Base-by-base conservation (phyloP, 148 eudicot genomes). In the Camellia sinensis region DNA sequence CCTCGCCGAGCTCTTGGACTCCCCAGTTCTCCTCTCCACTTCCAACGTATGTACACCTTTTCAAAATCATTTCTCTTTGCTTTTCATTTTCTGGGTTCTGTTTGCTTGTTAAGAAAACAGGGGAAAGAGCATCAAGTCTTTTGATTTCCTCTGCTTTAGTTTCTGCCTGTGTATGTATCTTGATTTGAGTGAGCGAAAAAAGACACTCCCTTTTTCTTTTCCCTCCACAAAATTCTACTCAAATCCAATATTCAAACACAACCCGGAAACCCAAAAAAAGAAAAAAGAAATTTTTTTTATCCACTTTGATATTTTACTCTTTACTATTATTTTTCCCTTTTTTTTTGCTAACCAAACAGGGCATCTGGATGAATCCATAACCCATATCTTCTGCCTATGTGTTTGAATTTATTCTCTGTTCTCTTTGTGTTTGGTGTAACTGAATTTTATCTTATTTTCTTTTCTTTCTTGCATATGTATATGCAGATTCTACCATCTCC, bases 401-500 rank as follows among this genome's bases (percentile, higher is more conserved):
- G 3, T 54, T 8, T 8, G 10, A 12, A 8, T 9, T 10, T 69
- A 7, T 67, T n/a, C 7, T 67, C 48, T 3, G 7, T 13, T 44
- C 0, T 10, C 6, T 67, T 7, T 71, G 54, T 5, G 10, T 4
- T 44, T 18, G 6, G 13, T 19, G n/a, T 72, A 5, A 13, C 8
- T 13, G 6, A 1, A 7, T 12, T 7, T 57, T 22, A 10, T 44
- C 15, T 4, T 22, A 17, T 40, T 62, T 17, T 57, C 4, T 44
- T 60, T 29, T 29, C 37, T 29, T 29, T 29, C 37, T 60, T 4
- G 13, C 3, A 11, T 0, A 48, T 19, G 2, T 10, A 2, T 45
- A 61, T 87, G 89, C 90, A 94, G 98, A 22, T 89, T 69, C 74
- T 94, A 46, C 93, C 96, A 77, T 94, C 98, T 67, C 98, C 98